These are phyloP conservation scores for Tricladium varicosporioides DNA, from an alignment of 2,329 filamentous ascomycete genomes.

Conservation along the genomic window DNA sequence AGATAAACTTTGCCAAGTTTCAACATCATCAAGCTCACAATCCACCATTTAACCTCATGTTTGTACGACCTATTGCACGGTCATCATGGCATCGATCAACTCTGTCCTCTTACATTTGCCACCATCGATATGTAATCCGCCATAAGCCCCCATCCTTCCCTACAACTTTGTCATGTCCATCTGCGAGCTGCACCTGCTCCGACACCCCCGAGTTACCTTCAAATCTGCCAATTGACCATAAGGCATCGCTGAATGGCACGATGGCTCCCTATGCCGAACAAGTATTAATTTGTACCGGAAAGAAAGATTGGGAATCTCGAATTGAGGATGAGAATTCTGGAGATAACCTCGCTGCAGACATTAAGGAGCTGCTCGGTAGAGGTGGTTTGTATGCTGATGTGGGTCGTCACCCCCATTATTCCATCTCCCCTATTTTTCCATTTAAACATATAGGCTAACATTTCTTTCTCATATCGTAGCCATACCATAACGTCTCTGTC, in stretches of 20 bases:
- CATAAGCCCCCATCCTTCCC: slow-evolving; percentile 25
- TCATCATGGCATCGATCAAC: slow-evolving; percentile 17
- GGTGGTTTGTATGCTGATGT: slow-evolving; percentile 67
- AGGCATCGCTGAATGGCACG: slow-evolving; percentile 68
- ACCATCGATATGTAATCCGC: slow-evolving; percentile 1
- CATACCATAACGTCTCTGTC: slow-evolving; percentile 77
- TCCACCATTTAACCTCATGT: slow-evolving; percentile 17
- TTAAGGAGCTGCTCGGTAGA: slow-evolving; percentile 68
- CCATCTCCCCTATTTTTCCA: neutral
- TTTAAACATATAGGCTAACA: neutral
- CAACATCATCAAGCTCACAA: neutral
- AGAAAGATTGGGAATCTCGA: slow-evolving; percentile 74
- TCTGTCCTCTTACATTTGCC: neutral
- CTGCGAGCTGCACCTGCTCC: slow-evolving; percentile 75
- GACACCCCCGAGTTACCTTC: slow-evolving; percentile 60
- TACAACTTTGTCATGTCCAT: slow-evolving; percentile 55
- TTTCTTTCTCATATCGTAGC: slow-evolving; percentile 48
- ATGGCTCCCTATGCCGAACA: slow-evolving; percentile 80
- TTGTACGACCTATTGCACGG: slow-evolving; percentile 16
- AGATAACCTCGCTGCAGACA: slow-evolving; percentile 65
- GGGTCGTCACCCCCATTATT: slow-evolving; percentile 33
- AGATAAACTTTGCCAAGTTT: neutral
- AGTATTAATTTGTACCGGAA: slow-evolving; percentile 78
- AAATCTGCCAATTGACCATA: slow-evolving; percentile 72
- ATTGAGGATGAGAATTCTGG: slow-evolving; percentile 78